phyloP scores from a whole-genome alignment of 1,284 basidiomycete genomes.

The Golubevia sp. region DNA sequence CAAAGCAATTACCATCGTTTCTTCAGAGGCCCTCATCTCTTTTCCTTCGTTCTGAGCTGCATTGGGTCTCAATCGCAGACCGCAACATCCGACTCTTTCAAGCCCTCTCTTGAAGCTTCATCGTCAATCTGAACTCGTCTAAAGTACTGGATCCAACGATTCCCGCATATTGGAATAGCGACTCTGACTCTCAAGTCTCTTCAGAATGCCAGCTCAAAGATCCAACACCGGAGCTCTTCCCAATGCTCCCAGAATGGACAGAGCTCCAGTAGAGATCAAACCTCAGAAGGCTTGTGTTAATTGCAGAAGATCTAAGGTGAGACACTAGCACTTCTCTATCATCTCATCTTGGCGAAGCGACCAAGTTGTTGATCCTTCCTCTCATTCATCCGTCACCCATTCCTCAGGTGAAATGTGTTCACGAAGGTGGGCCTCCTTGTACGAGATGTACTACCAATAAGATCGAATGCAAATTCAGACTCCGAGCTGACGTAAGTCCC shows the following conservation, averaged over 20 bases:
- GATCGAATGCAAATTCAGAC: conserved; percentile 45
- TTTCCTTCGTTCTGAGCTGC: neutral
- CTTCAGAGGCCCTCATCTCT: neutral
- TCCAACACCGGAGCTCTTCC: too few relatives aligned
- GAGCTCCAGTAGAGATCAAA: conserved; percentile 17
- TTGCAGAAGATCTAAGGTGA: conserved; percentile 37
- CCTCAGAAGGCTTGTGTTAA: conserved; percentile 44
- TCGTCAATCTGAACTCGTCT: too few relatives aligned
- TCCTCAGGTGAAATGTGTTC: conserved; percentile 31
- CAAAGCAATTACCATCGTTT: neutral
- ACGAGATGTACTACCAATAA: conserved; percentile 35
- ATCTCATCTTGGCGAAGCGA: neutral
- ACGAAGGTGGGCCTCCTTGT: conserved; percentile 44
- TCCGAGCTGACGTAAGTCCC: conserved; percentile 24
- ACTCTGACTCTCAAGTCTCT: too few relatives aligned
- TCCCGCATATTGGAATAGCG: too few relatives aligned
- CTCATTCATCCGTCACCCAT: neutral
- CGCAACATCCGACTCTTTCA: too few relatives aligned
- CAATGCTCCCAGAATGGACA: too few relatives aligned
- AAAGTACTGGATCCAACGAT: too few relatives aligned
- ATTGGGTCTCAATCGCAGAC: neutral
- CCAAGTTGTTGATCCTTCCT: neutral
- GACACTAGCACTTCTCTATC: neutral
- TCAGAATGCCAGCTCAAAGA: too few relatives aligned
- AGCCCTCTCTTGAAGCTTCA: too few relatives aligned